Evolutionary conservation across 345 rosid species (phyloP).

Genomic region (Brassica juncea): DNA sequence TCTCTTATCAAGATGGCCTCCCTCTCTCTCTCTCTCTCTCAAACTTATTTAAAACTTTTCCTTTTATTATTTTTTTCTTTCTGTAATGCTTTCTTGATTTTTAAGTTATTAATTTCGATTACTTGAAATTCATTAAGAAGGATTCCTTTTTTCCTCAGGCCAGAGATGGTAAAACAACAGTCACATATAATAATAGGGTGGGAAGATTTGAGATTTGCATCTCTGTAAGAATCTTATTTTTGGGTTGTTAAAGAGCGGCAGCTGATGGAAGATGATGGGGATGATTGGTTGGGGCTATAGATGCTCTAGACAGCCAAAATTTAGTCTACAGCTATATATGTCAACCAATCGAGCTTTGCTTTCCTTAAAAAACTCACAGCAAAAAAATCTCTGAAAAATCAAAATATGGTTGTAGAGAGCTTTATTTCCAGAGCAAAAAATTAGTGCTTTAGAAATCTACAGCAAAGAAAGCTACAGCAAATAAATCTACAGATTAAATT

Average conservation of each 20-base stretch:
- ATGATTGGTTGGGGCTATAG: too few species aligned
- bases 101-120: constrained; percentile 23
- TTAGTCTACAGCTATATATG: too few species aligned
- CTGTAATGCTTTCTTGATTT: constrained; percentile 24
- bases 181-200: constrained; percentile 42
- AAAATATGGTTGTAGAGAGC: too few species aligned
- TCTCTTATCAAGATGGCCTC: constrained; percentile 39
- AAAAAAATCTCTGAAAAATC: too few species aligned
- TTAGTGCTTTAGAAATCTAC: too few species aligned
- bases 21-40: constrained; percentile 39
- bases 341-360: too few species aligned
- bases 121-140: constrained; percentile 47
- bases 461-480: too few species aligned
- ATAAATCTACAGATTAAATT: too few species aligned
- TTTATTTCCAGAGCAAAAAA: too few species aligned
- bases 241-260: constrained; percentile 34
- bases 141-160: constrained; percentile 49
- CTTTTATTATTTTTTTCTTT: constrained; percentile 41
- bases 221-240: constrained; percentile 36
- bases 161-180: constrained; percentile 56
- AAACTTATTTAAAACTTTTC: constrained; percentile 57
- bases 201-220: constrained; percentile 39
- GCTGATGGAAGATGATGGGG: constrained; percentile 24
- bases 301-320: too few species aligned
- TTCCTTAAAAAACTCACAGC: too few species aligned